Evolutionary conservation across 176 grass and related monocot species (phyloP).

Genomic region (Puccinellia tenuiflora): DNA sequence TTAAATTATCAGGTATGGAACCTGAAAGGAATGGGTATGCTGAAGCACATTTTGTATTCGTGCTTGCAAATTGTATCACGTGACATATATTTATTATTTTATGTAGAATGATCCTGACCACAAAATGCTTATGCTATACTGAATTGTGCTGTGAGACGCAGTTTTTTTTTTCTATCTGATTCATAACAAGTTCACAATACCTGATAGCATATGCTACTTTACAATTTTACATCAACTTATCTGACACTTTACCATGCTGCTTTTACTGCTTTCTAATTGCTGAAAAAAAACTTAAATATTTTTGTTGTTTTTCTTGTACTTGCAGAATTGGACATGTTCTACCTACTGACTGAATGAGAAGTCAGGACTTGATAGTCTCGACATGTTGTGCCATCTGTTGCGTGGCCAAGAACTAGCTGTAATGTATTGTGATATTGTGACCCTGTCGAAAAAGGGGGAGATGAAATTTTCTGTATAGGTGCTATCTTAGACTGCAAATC

Average conservation of each 20-base stretch:
- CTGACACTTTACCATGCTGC: not conserved
- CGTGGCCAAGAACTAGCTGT: not conserved
- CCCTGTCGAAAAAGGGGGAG: not conserved
- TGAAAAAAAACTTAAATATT: not conserved
- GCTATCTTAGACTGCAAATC: not conserved
- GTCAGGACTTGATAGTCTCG: not conserved
- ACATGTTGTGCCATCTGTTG: not conserved
- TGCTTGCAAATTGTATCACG: not conserved
- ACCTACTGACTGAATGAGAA: not conserved
- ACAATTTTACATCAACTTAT: not conserved
- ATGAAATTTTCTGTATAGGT: not conserved
- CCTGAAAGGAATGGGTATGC: not conserved
- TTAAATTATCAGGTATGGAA: constrained; percentile 15
- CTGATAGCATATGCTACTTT: not conserved
- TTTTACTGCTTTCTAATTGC: not conserved
- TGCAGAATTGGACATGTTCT: constrained; percentile 9
- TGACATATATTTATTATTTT: not conserved
- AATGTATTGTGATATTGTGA: not conserved
- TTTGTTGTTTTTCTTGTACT: not conserved
- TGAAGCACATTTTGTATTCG: not conserved
- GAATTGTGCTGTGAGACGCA: not conserved
- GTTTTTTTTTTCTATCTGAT: not conserved
- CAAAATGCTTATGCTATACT: not conserved
- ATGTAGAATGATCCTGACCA: not conserved
- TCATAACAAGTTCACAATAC: not conserved